Evolutionary conservation across 1,139 yeast species (phyloP), one percentile per base, ranked within the genome.

Genomic region (Blastobotrys buckinghamii): DNA sequence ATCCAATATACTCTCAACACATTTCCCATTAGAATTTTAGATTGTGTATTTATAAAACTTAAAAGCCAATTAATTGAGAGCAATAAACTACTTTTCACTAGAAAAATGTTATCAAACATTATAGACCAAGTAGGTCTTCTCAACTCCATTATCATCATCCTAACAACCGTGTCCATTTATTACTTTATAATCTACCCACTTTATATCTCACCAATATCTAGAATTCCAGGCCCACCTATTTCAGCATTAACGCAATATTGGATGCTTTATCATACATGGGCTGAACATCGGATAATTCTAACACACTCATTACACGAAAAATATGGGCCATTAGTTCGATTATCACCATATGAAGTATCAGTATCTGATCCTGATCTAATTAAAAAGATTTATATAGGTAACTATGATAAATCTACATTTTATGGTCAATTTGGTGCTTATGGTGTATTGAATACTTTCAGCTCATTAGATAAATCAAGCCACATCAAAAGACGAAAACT

Each of bases 361-460:
- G 74, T 82, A 38, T 72, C 77, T 46, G 82, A 82, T 16, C 70
- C 73, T 7, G 71, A 72, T 39, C 76, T 71, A 53, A 58, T 81
- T 44, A 77, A 74, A 56, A 81, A 79, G 37, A 74, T 84, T 20
- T 84, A 84, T 60, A 65, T 76, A 39, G 71, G 66, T 46, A 81
- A 82, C 60, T 74, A 76, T 60, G 84, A 83, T 54, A 82, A 81
- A 61, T 68, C 81, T 0, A 58, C 63, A 7, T 84, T 82, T 62
- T 84, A 84, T 59, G 77, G 75, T 24, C 80, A 82, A 56, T 83
- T 81, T 61, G 71, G 75, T 22, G 79, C 79, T 58, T 84, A 78
- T 57, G 82, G 79, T 15, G 67, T 71, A 39, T 71, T 70, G 43
- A 82, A 82, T 61, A 78, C 84, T 42, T 83, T 83, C 61, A 75